Base-by-base conservation (phyloP, 2,329 filamentous ascomycete species). In the Aspergillus pseudoglaucus region DNA sequence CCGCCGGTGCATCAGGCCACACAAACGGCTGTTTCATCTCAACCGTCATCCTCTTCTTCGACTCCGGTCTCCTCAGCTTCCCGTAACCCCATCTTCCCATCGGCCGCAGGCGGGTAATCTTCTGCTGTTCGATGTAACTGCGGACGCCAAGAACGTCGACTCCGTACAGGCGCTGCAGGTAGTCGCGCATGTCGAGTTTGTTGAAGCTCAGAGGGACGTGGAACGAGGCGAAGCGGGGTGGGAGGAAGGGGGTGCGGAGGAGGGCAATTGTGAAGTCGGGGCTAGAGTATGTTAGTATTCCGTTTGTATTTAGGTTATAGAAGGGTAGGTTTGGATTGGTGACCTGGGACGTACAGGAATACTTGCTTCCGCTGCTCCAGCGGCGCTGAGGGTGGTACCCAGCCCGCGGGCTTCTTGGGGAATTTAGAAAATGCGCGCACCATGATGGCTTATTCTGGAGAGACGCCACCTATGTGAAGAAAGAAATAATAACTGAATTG, bases 101-200 rank as follows among this genome's bases (percentile, higher is more conserved):
- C 35, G 53, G 59, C 14, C 57, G 59, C 58, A 62, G 61, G 45
- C 56, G 79, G 48, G 78, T 79, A 32, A 85, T 68, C 42, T 79
- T 80, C 65, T 82, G 78, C 70, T 85, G 81, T 60, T 87, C 83
- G 63, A 97, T 81, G 63, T 82, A 91, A 46, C 87, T 90, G 52
- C 91, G 87, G 53, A 97, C 83, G 56, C 77, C 77, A 45, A 81
- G 74, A 46, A 85, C 81, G 54, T 84, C 79, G 52, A 97, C 84
- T 51, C 80, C 78, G 77, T 98, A 98, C 39, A 81, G 80, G 68
- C 95, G 84, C 74, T 82, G 87, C 53, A 98, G 84, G 75, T 97
- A 98, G 75, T 96, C 90, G 69, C 90, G 88, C 38, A 98, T 75
- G 68, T 98, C 93, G 70, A 97, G 85, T 74, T 98, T 98, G 77